Evolutionary conservation across 768 basidiomycete species (phyloP), one percentile per base, ranked within the genome.

Genomic region (Russula abietina): DNA sequence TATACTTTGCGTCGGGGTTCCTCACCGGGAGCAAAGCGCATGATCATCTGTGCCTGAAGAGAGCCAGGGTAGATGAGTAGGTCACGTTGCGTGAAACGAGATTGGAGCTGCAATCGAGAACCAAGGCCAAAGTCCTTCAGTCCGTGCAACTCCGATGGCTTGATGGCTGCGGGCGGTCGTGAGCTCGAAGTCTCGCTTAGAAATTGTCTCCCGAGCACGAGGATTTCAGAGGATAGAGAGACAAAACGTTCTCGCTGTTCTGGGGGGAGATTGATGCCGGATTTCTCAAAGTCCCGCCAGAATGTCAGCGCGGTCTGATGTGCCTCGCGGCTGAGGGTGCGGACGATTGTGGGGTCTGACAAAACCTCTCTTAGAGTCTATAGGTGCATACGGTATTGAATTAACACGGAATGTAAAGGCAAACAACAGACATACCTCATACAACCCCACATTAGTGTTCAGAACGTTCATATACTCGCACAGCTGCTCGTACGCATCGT

Each of bases 401-500:
- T 45, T 22, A 3, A 52, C 17, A 45, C 24, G 22, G 61, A 19
- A 64, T 17, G 65, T 36, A 50, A 60, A 59, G 62, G 50, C 48
- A 49, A 61, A 55, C 19, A 17, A 55, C 19, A 26, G 60, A 78
- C 89, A 75, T 73, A 91, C 95, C 77, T 92, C 81, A 66, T 94
- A 95, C 51, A 99, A 78, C 43, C 89, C 92, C 38, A 88, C 86
- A 77, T 98, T 82, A 36, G 95, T 98, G 74, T 99, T 99, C 62
- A 98, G 78, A 51, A 91, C 86, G 73, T 98, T 98, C 95, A 99
- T 98, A 73, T 90, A 95, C 75, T 94, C 91, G 77, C 93, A 98
- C 65, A 98, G 78, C 65, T 83, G 84, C 74, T 93, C 94, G 73
- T 98, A 98, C 48, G 90, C 89, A 65, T 81, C 79, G 71, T 97